A percentile compares a stretch with the other conserved stretches of the same genome.
phyloP scores from a whole-genome alignment of 2,329 filamentous ascomycete genomes.

The Cadophora gregata region DNA sequence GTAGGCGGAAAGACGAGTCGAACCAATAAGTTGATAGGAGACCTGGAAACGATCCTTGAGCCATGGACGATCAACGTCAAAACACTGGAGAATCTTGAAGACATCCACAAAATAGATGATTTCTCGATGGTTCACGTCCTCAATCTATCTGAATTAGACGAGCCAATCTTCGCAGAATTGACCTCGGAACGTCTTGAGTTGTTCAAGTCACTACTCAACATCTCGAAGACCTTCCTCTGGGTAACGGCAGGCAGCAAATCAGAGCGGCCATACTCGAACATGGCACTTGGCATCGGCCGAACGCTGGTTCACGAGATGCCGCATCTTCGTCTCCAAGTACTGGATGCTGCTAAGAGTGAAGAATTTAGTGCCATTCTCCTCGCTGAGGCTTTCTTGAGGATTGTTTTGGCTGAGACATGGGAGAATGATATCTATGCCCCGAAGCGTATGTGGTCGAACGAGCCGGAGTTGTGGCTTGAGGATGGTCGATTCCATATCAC shows the following conservation, averaged over 20 bases:
- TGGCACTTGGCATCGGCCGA: conserved; percentile 32
- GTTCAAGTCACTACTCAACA: conserved; percentile 20
- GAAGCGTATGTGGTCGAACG: conserved; percentile 28
- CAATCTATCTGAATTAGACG: conserved; percentile 21
- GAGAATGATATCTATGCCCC: conserved; percentile 21
- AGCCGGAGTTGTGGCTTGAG: conserved; percentile 31
- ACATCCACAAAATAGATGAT: conserved; percentile 2
- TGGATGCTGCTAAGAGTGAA: conserved; percentile 28
- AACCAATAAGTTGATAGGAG: not conserved
- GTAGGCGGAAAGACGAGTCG: not conserved
- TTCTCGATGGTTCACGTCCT: conserved; percentile 21
- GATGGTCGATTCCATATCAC: conserved; percentile 27
- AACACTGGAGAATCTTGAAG: conserved; percentile 11
- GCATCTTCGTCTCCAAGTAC: conserved; percentile 31
- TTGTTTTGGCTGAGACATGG: conserved; percentile 22
- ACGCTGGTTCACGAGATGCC: conserved; percentile 32
- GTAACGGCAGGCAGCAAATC: conserved; percentile 25
- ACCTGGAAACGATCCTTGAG: not conserved
- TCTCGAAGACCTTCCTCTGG: conserved; percentile 32
- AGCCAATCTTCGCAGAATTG: conserved; percentile 17
- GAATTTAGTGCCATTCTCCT: conserved; percentile 15
- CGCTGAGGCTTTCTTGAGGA: conserved; percentile 24
- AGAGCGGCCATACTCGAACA: conserved; percentile 28
- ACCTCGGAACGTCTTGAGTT: conserved; percentile 17
- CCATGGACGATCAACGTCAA: conserved; percentile 1